phyloP scores from a whole-genome alignment of 1,284 basidiomycete genomes.

The Cryptococcus wingfieldii region DNA sequence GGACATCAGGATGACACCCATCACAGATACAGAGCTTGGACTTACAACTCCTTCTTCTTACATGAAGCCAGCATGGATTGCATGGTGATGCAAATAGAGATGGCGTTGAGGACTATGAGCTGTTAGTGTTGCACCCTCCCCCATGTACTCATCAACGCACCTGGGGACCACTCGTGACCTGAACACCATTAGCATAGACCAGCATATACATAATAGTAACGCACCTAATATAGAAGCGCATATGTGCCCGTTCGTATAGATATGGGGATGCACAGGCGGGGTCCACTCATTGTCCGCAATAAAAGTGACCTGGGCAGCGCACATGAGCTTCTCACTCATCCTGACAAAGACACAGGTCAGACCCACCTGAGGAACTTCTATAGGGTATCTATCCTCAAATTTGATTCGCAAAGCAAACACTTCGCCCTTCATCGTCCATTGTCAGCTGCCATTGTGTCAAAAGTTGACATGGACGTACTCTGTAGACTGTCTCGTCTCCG shows the following conservation, averaged over 20 bases:
- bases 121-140: too few species aligned
- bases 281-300: slow-evolving; percentile 32
- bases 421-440: slow-evolving; percentile 29
- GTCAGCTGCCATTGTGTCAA: slow-evolving; percentile 2
- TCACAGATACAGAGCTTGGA: not conserved
- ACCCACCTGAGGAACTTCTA: slow-evolving; percentile 44
- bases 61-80: slow-evolving; percentile 51
- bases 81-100: slow-evolving; percentile 49
- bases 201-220: not conserved
- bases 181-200: not conserved
- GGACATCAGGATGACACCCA: not conserved
- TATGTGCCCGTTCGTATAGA: slow-evolving; percentile 49
- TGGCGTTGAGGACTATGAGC: slow-evolving; percentile 42
- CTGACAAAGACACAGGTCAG: too few species aligned
- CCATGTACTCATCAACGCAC: slow-evolving; percentile 15
- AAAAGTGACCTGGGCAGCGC: slow-evolving; percentile 43
- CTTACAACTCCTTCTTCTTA: slow-evolving; percentile 46
- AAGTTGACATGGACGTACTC: slow-evolving; percentile 17
- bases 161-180: slow-evolving; percentile 47
- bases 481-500: slow-evolving; percentile 45
- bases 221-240: slow-evolving; percentile 47
- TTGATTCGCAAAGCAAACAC: slow-evolving; percentile 40
- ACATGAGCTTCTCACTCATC: too few species aligned
- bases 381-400: slow-evolving; percentile 45
- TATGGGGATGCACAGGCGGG: slow-evolving; percentile 48